These are phyloP conservation scores for Picocystis salinarum DNA, from an alignment of 139 green algal species.

Conservation along the genomic window DNA sequence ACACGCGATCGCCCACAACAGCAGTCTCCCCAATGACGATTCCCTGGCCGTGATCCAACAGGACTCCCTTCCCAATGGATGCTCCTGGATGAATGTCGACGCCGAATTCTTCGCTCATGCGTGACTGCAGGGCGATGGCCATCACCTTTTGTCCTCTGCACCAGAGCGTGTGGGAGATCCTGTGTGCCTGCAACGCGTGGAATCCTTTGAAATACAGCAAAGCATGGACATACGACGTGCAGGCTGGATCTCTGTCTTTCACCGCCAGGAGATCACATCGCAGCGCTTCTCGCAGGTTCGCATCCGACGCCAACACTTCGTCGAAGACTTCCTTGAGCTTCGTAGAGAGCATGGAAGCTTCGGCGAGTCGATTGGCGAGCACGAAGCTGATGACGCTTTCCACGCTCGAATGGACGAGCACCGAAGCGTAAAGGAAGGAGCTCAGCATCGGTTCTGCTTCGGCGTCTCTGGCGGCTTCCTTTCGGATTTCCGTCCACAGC, in stretches of 20 bases:
- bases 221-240: slow-evolving; percentile 8
- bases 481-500: slow-evolving; percentile 4
- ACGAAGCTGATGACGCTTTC: slow-evolving; percentile 31
- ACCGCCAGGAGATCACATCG: slow-evolving; percentile 7
- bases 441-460: slow-evolving; percentile 28
- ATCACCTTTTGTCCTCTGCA: background rate
- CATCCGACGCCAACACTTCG: background rate
- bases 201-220: slow-evolving; percentile 23
- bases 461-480: slow-evolving; percentile 24
- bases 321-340: slow-evolving; percentile 23
- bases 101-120: slow-evolving; percentile 14
- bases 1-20: slow-evolving; percentile 3
- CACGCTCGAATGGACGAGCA: slow-evolving; percentile 35
- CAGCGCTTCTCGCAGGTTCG: slow-evolving; percentile 1
- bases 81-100: slow-evolving; percentile 29
- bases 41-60: slow-evolving; percentile 15
- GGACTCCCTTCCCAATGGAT: slow-evolving; percentile 13
- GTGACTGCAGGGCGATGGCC: slow-evolving; percentile 15
- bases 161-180: slow-evolving; percentile 9
- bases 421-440: slow-evolving; percentile 37
- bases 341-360: slow-evolving; percentile 14
- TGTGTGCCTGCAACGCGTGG: slow-evolving; percentile 7
- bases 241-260: slow-evolving; percentile 16
- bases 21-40: slow-evolving; percentile 11
- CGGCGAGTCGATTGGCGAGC: slow-evolving; percentile 26